Evolutionary conservation across 108 stramenopile genomes (phyloP).

Genomic region (Nannochloropsis salina): DNA sequence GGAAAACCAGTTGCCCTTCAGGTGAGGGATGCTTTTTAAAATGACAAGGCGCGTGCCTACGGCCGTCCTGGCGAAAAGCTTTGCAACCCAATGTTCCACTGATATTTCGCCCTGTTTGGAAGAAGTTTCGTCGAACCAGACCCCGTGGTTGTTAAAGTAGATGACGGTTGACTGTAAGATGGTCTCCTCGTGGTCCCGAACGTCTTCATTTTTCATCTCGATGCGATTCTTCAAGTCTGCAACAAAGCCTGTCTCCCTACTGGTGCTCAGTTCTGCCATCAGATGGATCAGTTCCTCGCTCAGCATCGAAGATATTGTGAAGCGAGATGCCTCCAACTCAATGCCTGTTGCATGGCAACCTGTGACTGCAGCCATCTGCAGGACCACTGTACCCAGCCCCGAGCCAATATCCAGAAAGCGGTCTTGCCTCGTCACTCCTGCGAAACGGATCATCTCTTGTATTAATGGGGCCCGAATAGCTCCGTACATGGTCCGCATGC

Average conservation of each 20-base stretch:
- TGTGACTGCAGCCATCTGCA: constrained; percentile 11
- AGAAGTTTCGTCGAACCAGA: background rate
- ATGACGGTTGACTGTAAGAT: constrained; percentile 4
- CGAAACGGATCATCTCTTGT: constrained; percentile 8
- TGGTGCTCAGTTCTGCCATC: background rate
- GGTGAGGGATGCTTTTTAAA: constrained; percentile 10
- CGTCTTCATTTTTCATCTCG: constrained; percentile 10
- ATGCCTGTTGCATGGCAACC: background rate
- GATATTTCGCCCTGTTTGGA: constrained; percentile 7
- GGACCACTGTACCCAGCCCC: background rate
- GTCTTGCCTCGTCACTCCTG: background rate
- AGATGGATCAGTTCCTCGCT: constrained; percentile 4
- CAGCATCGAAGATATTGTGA: background rate
- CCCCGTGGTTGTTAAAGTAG: constrained; percentile 10
- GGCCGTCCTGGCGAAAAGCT: background rate
- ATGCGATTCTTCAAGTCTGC: constrained; percentile 17
- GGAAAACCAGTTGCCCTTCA: constrained; percentile 14
- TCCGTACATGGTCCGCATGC: constrained; percentile 2
- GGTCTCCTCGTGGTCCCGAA: background rate
- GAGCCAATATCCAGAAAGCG: background rate
- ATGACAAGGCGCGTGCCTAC: constrained; percentile 14
- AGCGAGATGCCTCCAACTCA: constrained; percentile 17
- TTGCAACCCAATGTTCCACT: constrained; percentile 1
- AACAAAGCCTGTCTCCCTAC: background rate
- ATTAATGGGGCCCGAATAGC: background rate